Evolutionary conservation across 2,329 filamentous ascomycete genomes (phyloP), one percentile per base, ranked within the genome.

Genomic region (Apiospora phragmitis): DNA sequence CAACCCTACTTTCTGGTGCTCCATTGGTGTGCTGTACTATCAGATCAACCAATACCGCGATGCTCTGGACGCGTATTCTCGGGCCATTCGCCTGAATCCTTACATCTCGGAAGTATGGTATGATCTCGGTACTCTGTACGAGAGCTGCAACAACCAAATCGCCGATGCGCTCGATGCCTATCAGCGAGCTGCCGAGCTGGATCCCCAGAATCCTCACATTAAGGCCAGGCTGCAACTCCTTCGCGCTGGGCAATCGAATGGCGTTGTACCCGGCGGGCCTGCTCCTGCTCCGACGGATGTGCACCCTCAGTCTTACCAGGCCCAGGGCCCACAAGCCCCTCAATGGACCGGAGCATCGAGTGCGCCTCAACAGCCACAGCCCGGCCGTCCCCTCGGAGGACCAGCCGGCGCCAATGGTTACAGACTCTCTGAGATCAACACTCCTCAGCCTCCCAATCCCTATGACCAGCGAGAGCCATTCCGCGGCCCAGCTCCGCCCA

Each of bases 21-120:
- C 95, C 12, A 99, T 99, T 79, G 96, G 96, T 80, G 96, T 99
- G 21, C 88, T 99, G 71, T 99, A 99, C 82, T 99, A 98, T 84
- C 96, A 98, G 83, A 99, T 99, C 85, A 99, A 98, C 83, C 96
- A 99, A 84, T 99, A 99, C 83, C 92, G 96, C 71, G 96, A 99
- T 85, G 96, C 96, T 3, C 89, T 99, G 69, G 96, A 99, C 84
- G 96, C 96, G 49, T 99, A 98, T 83, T 98, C 95, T 72, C 93
- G 96, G 72, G 96, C 96, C 65, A 99, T 98, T 77, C 92, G 96
- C 70, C 84, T 99, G 77, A 99, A 98, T 80, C 96, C 96, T 6
- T 98, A 97, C 85, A 98, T 99, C 74, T 98, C 95, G 1, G 96
- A 99, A 82, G 96, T 99, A 68, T 99, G 96, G 96, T 99, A 98